Evolutionary conservation across 352 stramenopile genomes (phyloP).

Genomic region (Globisporangium radiosum): DNA sequence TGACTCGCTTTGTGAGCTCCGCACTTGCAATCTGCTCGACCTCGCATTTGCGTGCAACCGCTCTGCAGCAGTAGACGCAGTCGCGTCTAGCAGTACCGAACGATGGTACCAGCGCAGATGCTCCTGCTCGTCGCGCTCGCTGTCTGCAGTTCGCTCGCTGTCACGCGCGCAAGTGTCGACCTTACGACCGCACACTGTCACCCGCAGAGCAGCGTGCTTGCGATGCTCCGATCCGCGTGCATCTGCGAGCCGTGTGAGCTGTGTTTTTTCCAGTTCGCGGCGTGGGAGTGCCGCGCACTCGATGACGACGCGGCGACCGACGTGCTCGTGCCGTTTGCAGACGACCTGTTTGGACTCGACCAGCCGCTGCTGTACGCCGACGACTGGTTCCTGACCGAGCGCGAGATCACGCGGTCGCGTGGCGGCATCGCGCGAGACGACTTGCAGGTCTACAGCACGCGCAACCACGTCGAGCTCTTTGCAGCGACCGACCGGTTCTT

Average conservation of each 20-base stretch:
- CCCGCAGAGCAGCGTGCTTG: slow-evolving; percentile 7
- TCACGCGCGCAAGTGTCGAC: background rate
- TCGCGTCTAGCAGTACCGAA: no score
- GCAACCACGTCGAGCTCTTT: slow-evolving; percentile 9
- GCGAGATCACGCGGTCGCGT: slow-evolving; percentile 5
- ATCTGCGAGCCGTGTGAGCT: slow-evolving; percentile 25
- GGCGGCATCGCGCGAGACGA: slow-evolving; percentile 2
- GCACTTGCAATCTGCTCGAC: no score
- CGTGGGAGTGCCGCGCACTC: slow-evolving; percentile 11
- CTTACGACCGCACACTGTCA: slow-evolving; percentile 11
- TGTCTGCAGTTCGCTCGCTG: background rate
- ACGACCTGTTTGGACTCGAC: slow-evolving; percentile 7
- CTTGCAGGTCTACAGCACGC: background rate
- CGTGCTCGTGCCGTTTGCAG: slow-evolving; percentile 7
- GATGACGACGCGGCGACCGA: background rate
- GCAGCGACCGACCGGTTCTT: slow-evolving; percentile 8
- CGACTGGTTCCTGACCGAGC: slow-evolving; percentile 7
- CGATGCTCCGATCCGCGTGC: slow-evolving; percentile 18
- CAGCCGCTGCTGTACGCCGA: slow-evolving; percentile 18
- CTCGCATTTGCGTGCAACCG: no score
- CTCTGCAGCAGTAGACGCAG: no score
- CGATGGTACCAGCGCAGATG: background rate
- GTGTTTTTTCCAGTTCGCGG: slow-evolving; percentile 21
- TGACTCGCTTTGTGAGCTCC: no score
- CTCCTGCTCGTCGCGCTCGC: no score